Conservation (phyloP, 1,284 basidiomycete genomes). For the Ganoderma leucocontextum region DNA sequence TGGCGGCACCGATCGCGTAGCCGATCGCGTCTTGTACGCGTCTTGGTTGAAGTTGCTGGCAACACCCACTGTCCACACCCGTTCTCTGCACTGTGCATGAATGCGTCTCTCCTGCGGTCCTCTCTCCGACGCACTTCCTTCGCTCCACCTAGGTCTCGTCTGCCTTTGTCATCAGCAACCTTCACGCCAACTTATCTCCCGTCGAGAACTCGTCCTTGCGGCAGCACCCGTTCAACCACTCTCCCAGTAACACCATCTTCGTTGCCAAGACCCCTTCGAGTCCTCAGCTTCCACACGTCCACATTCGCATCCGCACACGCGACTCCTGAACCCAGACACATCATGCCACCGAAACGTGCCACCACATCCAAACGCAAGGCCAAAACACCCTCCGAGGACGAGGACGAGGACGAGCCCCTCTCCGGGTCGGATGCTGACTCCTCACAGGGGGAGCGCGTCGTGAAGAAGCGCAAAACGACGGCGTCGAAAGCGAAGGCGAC, state of each 20-base stretch:
- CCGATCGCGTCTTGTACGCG: constrained; percentile 23
- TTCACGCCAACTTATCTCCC: neutral
- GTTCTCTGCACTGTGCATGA: constrained; percentile 12
- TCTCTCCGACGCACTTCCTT: constrained; percentile 5
- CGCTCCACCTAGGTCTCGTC: neutral
- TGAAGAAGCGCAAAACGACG: constrained; percentile 31
- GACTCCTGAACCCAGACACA: neutral
- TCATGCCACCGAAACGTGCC: constrained; percentile 47
- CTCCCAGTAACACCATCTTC: neutral
- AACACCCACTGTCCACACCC: neutral
- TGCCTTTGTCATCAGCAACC: neutral
- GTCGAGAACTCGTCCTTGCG: neutral
- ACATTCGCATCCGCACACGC: neutral
- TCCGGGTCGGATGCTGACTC: constrained; percentile 17
- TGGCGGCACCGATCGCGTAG: constrained; percentile 33
- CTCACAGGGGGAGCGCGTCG: constrained; percentile 18
- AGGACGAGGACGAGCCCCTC: constrained; percentile 4
- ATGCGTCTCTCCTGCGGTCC: constrained; percentile 19
- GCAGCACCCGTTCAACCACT: neutral
- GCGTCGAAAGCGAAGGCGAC: constrained; percentile 4
- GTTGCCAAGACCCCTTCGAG: neutral
- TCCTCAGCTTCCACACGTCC: neutral
- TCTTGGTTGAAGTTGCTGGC: neutral
- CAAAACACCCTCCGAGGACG: constrained; percentile 17
- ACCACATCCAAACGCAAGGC: constrained; percentile 39